Conservation (phyloP, 129 eudicot genomes). For the Flaveria ramosissima region DNA sequence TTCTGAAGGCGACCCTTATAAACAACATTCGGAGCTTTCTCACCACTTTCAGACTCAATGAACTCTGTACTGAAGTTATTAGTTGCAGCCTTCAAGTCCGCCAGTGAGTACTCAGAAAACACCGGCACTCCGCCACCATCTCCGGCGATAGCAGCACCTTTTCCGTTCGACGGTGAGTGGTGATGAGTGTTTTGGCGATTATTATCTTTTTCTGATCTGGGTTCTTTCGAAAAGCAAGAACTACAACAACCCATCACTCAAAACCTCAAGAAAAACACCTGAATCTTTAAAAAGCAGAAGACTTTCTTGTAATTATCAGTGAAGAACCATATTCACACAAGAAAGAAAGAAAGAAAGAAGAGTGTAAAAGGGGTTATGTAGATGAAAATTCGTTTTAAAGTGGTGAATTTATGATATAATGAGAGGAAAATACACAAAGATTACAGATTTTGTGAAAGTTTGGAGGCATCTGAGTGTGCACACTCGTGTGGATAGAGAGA, state of each 20-base stretch:
- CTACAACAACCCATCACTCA: constrained; percentile 61
- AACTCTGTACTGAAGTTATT: constrained; percentile 69
- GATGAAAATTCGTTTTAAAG: too few relatives aligned
- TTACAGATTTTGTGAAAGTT: constrained; percentile 22
- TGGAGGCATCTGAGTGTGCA: constrained; percentile 24
- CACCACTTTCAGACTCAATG: constrained; percentile 91
- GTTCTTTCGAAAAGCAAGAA: constrained; percentile 37
- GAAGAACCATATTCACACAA: constrained; percentile 30
- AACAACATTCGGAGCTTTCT: constrained; percentile 91
- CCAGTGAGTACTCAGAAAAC: constrained; percentile 64
- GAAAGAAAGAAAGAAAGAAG: background rate
- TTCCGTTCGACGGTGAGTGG: constrained; percentile 53
- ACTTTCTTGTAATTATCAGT: background rate
- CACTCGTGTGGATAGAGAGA: constrained; percentile 32
- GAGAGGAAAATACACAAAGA: background rate
- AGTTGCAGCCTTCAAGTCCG: constrained; percentile 80
- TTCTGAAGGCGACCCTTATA: constrained; percentile 76
- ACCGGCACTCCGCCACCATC: constrained; percentile 55
- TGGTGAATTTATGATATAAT: background rate
- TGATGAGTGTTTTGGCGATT: constrained; percentile 16
- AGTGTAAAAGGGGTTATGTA: background rate
- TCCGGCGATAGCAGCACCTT: constrained; percentile 43
- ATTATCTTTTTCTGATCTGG: constrained; percentile 35
- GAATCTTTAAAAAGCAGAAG: constrained; percentile 36
- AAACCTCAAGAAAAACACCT: constrained; percentile 2